Evolutionary conservation across 2,329 filamentous ascomycete genomes (phyloP).

Genomic region (Paecilomyces variotii): DNA sequence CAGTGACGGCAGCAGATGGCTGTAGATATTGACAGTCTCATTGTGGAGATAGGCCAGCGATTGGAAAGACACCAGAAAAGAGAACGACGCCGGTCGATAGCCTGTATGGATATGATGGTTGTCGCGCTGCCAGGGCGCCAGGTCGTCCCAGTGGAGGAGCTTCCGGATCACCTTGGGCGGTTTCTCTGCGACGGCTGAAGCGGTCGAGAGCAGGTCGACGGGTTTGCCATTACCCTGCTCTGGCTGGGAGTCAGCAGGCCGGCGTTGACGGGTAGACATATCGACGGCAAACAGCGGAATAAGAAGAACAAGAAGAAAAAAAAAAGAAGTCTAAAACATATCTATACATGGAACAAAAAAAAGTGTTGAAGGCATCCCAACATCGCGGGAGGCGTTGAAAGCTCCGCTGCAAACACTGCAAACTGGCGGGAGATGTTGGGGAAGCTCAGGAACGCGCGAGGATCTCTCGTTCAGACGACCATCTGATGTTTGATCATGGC

Average conservation of each 20-base stretch:
- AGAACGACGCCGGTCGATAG: slow-evolving; percentile 57
- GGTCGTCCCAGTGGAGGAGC: slow-evolving; percentile 45
- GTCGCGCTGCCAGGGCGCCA: slow-evolving; percentile 50
- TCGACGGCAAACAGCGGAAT: neutral
- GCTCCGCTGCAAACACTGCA: slow-evolving; percentile 15
- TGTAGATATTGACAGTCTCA: slow-evolving; percentile 64
- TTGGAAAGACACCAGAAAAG: slow-evolving; percentile 50
- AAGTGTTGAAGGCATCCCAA: slow-evolving; percentile 1
- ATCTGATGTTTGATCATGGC: slow-evolving; percentile 10
- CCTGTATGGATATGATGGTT: slow-evolving; percentile 62
- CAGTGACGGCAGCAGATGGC: slow-evolving; percentile 61
- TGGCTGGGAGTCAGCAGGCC: slow-evolving; percentile 13
- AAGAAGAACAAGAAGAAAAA: neutral
- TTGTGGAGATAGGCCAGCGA: slow-evolving; percentile 59
- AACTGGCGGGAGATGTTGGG: slow-evolving; percentile 13
- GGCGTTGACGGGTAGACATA: slow-evolving; percentile 20
- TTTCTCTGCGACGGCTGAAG: slow-evolving; percentile 18
- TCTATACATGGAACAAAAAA: neutral
- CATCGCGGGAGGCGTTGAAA: neutral
- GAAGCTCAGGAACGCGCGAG: neutral
- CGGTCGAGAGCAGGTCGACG: slow-evolving; percentile 16
- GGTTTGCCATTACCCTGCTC: slow-evolving; percentile 10
- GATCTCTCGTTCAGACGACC: neutral
- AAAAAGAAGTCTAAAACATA: neutral
- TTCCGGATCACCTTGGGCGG: slow-evolving; percentile 22